These are phyloP conservation scores for Fraxinus ornus DNA, from an alignment of 305 asterid genomes.

Conservation along the genomic window DNA sequence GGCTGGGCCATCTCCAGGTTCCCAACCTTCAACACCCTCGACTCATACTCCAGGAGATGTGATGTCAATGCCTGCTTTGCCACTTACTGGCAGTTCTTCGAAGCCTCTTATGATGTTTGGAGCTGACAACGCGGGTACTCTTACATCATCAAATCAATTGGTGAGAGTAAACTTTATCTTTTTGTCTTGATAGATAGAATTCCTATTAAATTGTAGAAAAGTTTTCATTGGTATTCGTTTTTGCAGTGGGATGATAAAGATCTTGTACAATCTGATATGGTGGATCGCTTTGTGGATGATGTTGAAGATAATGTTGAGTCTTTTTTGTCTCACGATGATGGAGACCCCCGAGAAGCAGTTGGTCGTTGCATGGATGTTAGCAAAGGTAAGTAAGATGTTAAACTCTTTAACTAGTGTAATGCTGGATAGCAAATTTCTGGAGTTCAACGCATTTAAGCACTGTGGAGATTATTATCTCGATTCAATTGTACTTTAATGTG, in stretches of 20 bases:
- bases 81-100: constrained; percentile 80
- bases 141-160: constrained; percentile 88
- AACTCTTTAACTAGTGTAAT: not conserved
- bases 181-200: constrained; percentile 6
- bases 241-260: constrained; percentile 97
- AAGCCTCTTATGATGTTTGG: constrained; percentile 84
- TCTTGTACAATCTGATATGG: constrained; percentile 91
- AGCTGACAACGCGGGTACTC: constrained; percentile 72
- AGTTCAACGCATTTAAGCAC: not conserved
- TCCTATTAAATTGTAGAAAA: constrained; percentile 15
- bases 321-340: constrained; percentile 87
- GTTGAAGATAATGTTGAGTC: constrained; percentile 98
- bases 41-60: constrained; percentile 97
- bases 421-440: not conserved
- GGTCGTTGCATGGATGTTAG: constrained; percentile 88
- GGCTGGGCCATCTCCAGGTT: constrained; percentile 98
- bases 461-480: not conserved
- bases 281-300: constrained; percentile 97
- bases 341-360: constrained; percentile 81
- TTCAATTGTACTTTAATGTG: not conserved
- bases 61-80: constrained; percentile 84
- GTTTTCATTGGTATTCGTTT: constrained; percentile 33
- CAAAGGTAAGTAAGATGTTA: constrained; percentile 53
- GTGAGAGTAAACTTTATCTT: constrained; percentile 39
- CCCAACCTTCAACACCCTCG: constrained; percentile 99